A percentile compares a stretch with the other conserved stretches of the same genome.
These are phyloP conservation scores for Rhizopogon rudus DNA, from an alignment of 768 basidiomycete genomes.

Conservation along the genomic window DNA sequence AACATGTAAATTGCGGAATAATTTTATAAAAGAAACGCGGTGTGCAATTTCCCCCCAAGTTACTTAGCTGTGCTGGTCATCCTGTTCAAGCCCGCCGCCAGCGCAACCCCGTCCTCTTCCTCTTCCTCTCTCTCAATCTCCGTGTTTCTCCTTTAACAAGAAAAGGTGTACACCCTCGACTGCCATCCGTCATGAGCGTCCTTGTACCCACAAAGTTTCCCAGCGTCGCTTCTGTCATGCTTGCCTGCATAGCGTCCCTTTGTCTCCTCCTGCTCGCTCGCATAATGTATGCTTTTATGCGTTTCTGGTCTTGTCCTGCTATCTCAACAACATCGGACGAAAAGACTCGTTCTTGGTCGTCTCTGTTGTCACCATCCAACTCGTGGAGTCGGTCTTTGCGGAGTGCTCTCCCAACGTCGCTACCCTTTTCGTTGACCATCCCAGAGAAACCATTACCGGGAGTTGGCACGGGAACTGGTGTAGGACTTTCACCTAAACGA, in stretches of 20 bases:
- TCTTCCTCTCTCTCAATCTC: slow-evolving; percentile 13
- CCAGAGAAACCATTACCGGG: slow-evolving; percentile 16
- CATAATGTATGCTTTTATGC: slow-evolving; percentile 21
- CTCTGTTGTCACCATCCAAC: slow-evolving; percentile 1
- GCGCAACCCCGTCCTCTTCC: slow-evolving; percentile 4
- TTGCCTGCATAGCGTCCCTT: slow-evolving; percentile 24
- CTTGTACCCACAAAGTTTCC: slow-evolving; percentile 27
- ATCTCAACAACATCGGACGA: slow-evolving; percentile 8
- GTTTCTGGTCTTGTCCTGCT: slow-evolving; percentile 22
- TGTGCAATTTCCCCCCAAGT: not conserved
- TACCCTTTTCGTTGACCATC: slow-evolving; percentile 19
- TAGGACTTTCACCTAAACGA: slow-evolving; percentile 8
- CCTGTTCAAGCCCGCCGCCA: slow-evolving; percentile 7
- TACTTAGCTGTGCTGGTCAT: slow-evolving; percentile 14
- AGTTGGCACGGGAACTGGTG: slow-evolving; percentile 5
- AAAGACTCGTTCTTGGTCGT: slow-evolving; percentile 7
- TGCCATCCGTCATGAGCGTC: slow-evolving; percentile 20
- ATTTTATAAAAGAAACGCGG: not conserved
- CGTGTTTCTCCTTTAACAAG: slow-evolving; percentile 18
- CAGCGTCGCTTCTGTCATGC: slow-evolving; percentile 24
- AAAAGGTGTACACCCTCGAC: not conserved
- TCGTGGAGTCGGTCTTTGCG: slow-evolving; percentile 17
- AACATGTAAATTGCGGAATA: not conserved
- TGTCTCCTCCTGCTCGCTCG: slow-evolving; percentile 27
- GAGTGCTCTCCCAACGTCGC: slow-evolving; percentile 20